Evolutionary conservation across 73 alveolate genomes (phyloP).

Genomic region (Paramecium tetraurelia): DNA sequence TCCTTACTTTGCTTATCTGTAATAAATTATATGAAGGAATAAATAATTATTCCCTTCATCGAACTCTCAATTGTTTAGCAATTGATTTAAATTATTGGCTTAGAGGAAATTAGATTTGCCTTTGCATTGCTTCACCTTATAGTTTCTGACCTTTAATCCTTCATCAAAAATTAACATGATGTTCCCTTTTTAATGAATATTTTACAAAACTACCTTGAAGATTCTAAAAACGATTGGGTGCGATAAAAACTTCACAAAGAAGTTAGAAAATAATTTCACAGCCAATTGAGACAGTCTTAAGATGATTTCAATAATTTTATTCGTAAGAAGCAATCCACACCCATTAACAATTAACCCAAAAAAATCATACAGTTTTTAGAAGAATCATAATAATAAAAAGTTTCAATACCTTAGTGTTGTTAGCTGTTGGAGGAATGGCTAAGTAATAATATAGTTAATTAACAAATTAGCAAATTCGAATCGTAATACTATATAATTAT

Average conservation of each 20-base stretch:
- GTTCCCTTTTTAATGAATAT: background rate
- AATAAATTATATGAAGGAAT: background rate
- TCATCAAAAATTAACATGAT: background rate
- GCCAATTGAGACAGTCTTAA: background rate
- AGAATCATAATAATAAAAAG: background rate
- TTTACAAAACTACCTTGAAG: background rate
- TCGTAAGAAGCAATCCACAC: background rate
- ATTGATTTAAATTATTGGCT: background rate
- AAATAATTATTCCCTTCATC: background rate
- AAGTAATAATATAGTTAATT: background rate
- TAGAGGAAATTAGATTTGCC: background rate
- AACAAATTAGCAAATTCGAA: background rate
- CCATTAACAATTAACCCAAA: background rate
- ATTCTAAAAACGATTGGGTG: background rate
- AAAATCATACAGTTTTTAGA: background rate
- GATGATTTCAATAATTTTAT: background rate
- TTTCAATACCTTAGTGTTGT: background rate
- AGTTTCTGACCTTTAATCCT: background rate
- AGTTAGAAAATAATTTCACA: background rate
- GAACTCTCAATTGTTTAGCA: background rate
- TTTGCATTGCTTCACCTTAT: background rate
- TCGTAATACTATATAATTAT: background rate
- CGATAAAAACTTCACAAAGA: background rate
- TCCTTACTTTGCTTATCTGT: background rate
- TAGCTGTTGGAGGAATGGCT: background rate